A percentile compares a stretch with the other conserved stretches of the same genome.
These are phyloP conservation scores for Crotalaria pallida DNA, from an alignment of 306 rosid species.

Conservation along the genomic window DNA sequence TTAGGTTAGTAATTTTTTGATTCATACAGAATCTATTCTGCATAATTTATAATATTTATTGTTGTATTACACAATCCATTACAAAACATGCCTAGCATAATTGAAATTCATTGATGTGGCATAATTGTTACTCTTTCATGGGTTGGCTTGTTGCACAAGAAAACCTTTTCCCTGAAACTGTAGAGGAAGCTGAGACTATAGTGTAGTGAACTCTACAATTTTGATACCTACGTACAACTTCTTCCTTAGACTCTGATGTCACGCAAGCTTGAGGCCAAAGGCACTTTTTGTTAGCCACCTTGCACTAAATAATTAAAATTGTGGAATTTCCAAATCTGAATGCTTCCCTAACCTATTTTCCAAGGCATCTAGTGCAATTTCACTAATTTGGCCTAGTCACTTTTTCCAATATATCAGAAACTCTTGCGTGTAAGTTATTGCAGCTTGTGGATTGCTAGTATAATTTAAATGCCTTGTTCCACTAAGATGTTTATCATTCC, in stretches of 20 bases:
- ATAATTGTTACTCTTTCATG: not conserved
- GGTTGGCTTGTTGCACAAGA: slow-evolving; percentile 27
- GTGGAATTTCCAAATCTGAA: not conserved
- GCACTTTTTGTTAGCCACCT: not conserved
- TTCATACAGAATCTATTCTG: no score
- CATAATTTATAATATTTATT: no score
- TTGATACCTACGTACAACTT: not conserved
- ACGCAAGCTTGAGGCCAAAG: slow-evolving; percentile 1
- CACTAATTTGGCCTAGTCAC: not conserved
- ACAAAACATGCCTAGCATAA: not conserved
- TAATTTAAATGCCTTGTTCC: not conserved
- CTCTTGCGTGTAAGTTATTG: not conserved
- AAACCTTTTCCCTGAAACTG: slow-evolving; percentile 31
- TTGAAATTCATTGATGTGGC: not conserved
- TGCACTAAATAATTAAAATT: not conserved
- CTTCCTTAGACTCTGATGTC: not conserved
- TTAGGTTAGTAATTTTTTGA: no score
- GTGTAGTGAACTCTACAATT: slow-evolving; percentile 14
- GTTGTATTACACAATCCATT: not conserved
- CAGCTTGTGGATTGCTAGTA: not conserved
- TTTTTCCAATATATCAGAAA: not conserved
- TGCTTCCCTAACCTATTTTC: slow-evolving; percentile 1
- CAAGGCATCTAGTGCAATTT: not conserved
- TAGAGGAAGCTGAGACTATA: slow-evolving; percentile 22
- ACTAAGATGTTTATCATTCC: not conserved